A percentile compares a stretch with the other conserved stretches of the same genome.
phyloP scores from a whole-genome alignment of 2,329 filamentous ascomycete species.

The Geosmithia putterillii region DNA sequence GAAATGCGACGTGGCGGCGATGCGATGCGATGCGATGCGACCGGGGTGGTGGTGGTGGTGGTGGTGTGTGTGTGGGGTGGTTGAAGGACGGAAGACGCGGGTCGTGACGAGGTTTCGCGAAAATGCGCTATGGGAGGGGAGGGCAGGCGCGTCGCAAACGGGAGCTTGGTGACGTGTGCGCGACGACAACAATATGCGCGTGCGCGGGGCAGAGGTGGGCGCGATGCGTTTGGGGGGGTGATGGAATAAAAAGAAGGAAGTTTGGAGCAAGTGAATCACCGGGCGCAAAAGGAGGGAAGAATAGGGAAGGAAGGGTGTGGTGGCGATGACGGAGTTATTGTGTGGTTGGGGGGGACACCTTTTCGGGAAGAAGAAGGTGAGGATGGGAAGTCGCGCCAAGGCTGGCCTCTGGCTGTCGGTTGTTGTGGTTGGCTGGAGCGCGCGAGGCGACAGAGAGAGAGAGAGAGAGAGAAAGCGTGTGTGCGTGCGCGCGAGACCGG shows the following conservation, averaged over 20 bases:
- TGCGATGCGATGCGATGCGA: background rate
- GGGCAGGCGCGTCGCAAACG: background rate
- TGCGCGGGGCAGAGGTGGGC: no score
- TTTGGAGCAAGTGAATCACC: background rate
- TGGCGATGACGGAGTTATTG: background rate
- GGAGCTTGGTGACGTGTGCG: background rate
- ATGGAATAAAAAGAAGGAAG: background rate
- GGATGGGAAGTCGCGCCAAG: background rate
- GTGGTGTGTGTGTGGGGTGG: background rate
- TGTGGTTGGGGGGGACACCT: no score
- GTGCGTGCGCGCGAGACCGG: no score
- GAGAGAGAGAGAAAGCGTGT: no score
- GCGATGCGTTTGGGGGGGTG: no score
- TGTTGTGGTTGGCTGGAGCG: background rate
- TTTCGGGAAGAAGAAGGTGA: background rate
- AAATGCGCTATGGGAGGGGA: background rate
- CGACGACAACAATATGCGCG: background rate
- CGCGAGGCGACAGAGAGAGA: no score
- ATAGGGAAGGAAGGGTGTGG: background rate
- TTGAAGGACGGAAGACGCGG: background rate
- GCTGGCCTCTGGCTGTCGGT: background rate
- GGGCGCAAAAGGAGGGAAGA: background rate
- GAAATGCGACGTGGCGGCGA: constrained; percentile 10
- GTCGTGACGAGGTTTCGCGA: background rate
- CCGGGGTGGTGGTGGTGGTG: no score